phyloP scores from a whole-genome alignment of 208 protist genomes.

The Leishmania turanica region DNA sequence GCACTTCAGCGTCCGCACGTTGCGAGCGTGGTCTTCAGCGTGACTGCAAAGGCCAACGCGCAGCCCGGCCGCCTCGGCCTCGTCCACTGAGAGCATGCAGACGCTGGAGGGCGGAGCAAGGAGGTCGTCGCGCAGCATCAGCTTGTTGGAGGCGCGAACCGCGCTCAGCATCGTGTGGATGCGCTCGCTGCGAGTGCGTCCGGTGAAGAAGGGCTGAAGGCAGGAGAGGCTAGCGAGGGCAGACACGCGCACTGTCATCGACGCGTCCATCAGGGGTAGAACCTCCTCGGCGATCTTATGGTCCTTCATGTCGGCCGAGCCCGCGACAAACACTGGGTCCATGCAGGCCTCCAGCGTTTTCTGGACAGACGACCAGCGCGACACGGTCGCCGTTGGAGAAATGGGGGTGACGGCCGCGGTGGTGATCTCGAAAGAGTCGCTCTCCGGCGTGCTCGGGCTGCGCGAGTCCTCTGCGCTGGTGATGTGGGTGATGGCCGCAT shows the following conservation, averaged over 20 bases:
- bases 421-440: slow-evolving; percentile 20
- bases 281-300: slow-evolving; percentile 24
- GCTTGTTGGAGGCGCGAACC: slow-evolving; percentile 18
- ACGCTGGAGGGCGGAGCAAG: slow-evolving; percentile 10
- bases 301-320: slow-evolving; percentile 13
- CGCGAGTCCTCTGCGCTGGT: slow-evolving; percentile 24
- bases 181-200: slow-evolving; percentile 19
- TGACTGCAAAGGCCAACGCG: slow-evolving; percentile 29
- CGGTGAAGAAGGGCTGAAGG: slow-evolving; percentile 17
- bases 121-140: slow-evolving; percentile 26
- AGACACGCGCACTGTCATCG: slow-evolving; percentile 17
- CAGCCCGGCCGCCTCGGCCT: slow-evolving; percentile 22
- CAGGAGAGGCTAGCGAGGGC: slow-evolving; percentile 14
- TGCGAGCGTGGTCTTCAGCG: slow-evolving; percentile 9
- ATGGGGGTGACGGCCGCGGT: background rate
- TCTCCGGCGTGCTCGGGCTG: slow-evolving; percentile 11
- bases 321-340: slow-evolving; percentile 21
- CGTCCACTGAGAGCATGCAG: slow-evolving; percentile 22
- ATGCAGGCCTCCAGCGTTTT: slow-evolving; percentile 24
- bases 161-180: slow-evolving; percentile 16
- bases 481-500: slow-evolving; percentile 10
- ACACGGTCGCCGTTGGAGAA: background rate
- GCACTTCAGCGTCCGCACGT: slow-evolving; percentile 7
- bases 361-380: slow-evolving; percentile 17
- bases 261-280: slow-evolving; percentile 11